phyloP scores from a whole-genome alignment of 2,329 filamentous ascomycete genomes.

The Pyricularia sp. region DNA sequence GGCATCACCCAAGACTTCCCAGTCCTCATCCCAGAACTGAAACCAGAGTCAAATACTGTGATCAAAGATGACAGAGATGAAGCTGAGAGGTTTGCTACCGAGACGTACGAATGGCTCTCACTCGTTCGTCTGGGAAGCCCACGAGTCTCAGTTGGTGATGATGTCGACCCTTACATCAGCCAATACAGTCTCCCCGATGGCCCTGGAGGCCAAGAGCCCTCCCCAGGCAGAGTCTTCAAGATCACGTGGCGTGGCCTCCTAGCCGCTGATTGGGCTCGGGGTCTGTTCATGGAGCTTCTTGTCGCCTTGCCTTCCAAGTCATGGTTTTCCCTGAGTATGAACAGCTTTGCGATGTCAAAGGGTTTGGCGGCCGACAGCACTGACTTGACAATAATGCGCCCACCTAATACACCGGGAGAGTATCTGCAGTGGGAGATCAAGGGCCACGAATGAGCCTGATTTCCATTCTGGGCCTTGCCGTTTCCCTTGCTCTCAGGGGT shows the following conservation, averaged over 20 bases:
- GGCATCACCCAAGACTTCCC: slow-evolving; percentile 16
- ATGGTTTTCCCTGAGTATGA: slow-evolving; percentile 48
- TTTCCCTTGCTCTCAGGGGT: neutral
- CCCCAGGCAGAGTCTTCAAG: slow-evolving; percentile 26
- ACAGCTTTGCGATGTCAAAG: slow-evolving; percentile 38
- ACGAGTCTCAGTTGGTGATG: slow-evolving; percentile 46
- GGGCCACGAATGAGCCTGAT: slow-evolving; percentile 27
- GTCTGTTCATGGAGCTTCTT: slow-evolving; percentile 33
- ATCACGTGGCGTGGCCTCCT: slow-evolving; percentile 53
- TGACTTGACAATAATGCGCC: slow-evolving; percentile 45
- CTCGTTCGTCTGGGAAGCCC: slow-evolving; percentile 58
- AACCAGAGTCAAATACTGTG: slow-evolving; percentile 20
- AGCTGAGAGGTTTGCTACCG: slow-evolving; percentile 53
- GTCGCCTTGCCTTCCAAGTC: slow-evolving; percentile 30
- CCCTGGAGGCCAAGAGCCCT: neutral
- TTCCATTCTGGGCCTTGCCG: neutral
- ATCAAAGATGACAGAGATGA: slow-evolving; percentile 31
- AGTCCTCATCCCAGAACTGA: slow-evolving; percentile 23
- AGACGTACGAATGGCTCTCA: slow-evolving; percentile 67
- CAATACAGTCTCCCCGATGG: slow-evolving; percentile 50
- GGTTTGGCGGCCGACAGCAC: slow-evolving; percentile 31
- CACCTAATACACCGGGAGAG: slow-evolving; percentile 36
- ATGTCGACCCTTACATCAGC: slow-evolving; percentile 59
- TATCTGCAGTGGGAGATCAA: slow-evolving; percentile 54
- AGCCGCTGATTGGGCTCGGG: slow-evolving; percentile 40